Evolutionary conservation across 495 filamentous ascomycete genomes (phyloP), one percentile per base, ranked within the genome.

Genomic region (Podospora fimiseda): DNA sequence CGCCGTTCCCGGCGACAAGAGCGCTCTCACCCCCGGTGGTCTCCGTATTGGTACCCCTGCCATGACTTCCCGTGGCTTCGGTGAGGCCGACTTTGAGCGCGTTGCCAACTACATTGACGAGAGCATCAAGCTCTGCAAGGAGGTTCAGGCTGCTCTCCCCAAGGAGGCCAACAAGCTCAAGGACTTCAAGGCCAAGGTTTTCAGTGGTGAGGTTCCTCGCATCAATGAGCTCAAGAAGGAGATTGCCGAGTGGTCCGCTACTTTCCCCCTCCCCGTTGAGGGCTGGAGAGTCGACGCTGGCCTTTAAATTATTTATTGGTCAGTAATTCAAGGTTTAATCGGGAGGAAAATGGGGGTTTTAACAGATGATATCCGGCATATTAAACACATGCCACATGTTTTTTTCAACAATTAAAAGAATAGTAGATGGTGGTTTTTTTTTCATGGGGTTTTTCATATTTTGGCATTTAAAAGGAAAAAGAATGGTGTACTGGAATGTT

Each of bases 101-200:
- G 90, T 99, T 56, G 92, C 86, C 37, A 65, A 72, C 37, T 97
- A 95, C 78, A 95, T 99, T 56, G 89, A 93, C 63, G 80, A 83
- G 63, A 72, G 80, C 69, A 85, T 95, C 73, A 84, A 80, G 70
- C 76, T 94, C 59, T 87, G 85, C 80, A 88, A 88, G 79, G 79
- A 87, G 60, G 77, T 95, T 57, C 93, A 98, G 78, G 75, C 66
- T 45, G 74, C 76, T 54, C 79, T 98, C 8, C 93, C 94, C 58
- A 96, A 96, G 83, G 88, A 91, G 70, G 89, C 88, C 55, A 98
- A 98, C 80, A 96, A 92, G 83, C 87, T 90, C 63, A 97, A 97
- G 84, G 94, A 98, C 78, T 98, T 98, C 85, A 92, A 90, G 77
- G 84, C 85, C 63, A 90, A 89, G 80, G 87, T 95, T 49, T 80